Conservation (phyloP, 1,284 basidiomycete genomes). For the Schizopora paradoxa region DNA sequence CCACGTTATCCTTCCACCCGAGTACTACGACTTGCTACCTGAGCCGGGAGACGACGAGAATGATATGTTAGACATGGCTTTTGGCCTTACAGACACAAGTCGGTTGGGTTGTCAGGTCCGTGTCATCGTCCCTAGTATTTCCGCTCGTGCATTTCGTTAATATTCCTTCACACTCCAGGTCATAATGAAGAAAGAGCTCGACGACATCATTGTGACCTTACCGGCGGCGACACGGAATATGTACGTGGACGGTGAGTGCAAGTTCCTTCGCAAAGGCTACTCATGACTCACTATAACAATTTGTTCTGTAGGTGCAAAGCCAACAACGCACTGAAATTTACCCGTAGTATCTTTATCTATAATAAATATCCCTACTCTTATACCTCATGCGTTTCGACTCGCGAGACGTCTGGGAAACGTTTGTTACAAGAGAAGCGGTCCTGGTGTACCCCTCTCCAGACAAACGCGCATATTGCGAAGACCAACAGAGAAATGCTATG, state of each 20-base stretch:
- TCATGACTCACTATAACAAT: not conserved
- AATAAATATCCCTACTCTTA: too few relatives aligned
- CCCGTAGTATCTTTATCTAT: not conserved
- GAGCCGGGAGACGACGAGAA: conserved; percentile 98
- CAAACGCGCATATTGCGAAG: not conserved
- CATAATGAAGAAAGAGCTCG: conserved; percentile 72
- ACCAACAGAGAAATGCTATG: not conserved
- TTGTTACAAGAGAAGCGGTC: not conserved
- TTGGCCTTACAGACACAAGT: conserved; percentile 93
- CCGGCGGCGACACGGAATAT: conserved; percentile 95
- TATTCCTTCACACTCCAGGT: conserved; percentile 70
- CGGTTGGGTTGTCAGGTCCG: conserved; percentile 52
- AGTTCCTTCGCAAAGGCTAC: not conserved
- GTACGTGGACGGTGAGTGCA: conserved; percentile 81
- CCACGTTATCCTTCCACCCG: conserved; percentile 84
- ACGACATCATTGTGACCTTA: conserved; percentile 83
- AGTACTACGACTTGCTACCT: conserved; percentile 80
- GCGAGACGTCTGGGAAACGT: not conserved
- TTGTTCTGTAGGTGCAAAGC: conserved; percentile 37
- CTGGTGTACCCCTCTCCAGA: not conserved
- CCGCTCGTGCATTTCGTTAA: not conserved
- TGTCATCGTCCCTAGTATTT: not conserved
- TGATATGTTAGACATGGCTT: conserved; percentile 98
- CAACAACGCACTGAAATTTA: conserved; percentile 40
- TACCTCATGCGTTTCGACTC: not conserved